These are phyloP conservation scores for Talaromyces sp. DNA, from an alignment of 2,329 filamentous ascomycete genomes.

Conservation along the genomic window DNA sequence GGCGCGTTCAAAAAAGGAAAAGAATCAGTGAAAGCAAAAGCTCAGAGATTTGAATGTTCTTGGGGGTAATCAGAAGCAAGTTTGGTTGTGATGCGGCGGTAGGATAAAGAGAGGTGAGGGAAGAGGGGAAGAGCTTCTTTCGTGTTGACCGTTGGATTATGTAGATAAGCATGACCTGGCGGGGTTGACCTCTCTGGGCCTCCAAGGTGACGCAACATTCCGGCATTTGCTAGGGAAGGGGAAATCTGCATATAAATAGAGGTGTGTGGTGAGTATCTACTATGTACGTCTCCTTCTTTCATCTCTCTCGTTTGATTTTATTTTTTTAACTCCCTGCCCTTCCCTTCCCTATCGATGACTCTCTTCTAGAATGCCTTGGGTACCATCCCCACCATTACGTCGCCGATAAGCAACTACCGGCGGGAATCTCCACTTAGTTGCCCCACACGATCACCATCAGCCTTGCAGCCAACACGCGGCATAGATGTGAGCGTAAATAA, in stretches of 20 bases:
- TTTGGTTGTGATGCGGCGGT: not conserved
- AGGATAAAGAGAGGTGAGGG: not conserved
- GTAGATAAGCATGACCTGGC: conserved; percentile 5
- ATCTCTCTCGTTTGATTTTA: not conserved
- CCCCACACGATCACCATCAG: conserved; percentile 4
- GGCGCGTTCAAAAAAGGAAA: conserved; percentile 3
- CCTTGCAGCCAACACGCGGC: too few relatives aligned
- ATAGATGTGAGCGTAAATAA: not conserved
- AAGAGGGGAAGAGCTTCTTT: not conserved
- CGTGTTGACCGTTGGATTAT: not conserved
- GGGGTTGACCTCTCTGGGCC: not conserved
- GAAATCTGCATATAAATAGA: too few relatives aligned
- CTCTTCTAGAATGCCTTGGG: too few relatives aligned
- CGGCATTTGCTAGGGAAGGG: not conserved
- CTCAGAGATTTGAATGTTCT: not conserved
- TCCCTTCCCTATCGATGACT: too few relatives aligned
- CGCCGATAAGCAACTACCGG: not conserved
- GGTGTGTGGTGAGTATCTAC: too few relatives aligned
- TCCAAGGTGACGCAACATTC: conserved; percentile 1
- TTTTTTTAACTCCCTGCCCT: too few relatives aligned
- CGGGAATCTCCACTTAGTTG: conserved; percentile 3
- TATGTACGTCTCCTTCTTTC: too few relatives aligned
- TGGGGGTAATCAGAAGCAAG: not conserved
- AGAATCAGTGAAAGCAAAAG: not conserved
- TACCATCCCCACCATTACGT: not conserved